Evolutionary conservation across 2,329 filamentous ascomycete genomes (phyloP), one percentile per base, ranked within the genome.

Genomic region (Sporothrix euskadiensis): DNA sequence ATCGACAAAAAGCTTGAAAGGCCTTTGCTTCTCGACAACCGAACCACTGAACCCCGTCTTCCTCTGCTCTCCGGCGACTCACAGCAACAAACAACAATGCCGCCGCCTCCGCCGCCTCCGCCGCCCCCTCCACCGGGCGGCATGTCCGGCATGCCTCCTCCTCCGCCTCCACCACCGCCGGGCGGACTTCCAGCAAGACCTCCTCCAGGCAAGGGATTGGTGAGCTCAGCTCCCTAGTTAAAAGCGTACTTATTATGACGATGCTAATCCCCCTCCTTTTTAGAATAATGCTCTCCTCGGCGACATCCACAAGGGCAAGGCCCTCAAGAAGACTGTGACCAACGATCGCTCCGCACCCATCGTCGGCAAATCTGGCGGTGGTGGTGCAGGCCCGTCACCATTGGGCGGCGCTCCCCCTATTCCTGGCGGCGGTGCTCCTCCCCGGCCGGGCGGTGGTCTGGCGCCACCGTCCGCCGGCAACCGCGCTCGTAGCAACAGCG

Each of bases 301-400:
- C 79, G 95, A 98, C 82, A 99, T 99, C 78, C 85, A 86, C 77
- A 97, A 97, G 82, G 96, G 95, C 76, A 87, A 84, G 77, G 84
- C 85, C 75, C 86, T 98, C 74, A 97, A 92, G 83, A 98, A 97
- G 82, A 87, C 93, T 39, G 91, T 94, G 73, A 93, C 94, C 77
- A 98, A 98, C 83, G 95, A 98, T 82, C 91, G 95, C 81, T 98
- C 94, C 30, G 93, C 93, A 8, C 95, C 95, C 0, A 78, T 87
- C 71, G 81, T 98, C 73, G 87, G 83, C 75, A 89, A 87, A 72
- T 79, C 85, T 69, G 70, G 68, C 1, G 65, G 70, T 35, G 70
- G 69, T 44, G 70, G 70, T 52, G 70, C 63, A 39, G 70, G 73
- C 4, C 54, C 49, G 0, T 63, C 61, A 8, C 65, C 65, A 22